A percentile compares a stretch with the other conserved stretches of the same genome.
Evolutionary conservation across 345 rosid genomes (phyloP).

Genomic region (Turnera subulata): DNA sequence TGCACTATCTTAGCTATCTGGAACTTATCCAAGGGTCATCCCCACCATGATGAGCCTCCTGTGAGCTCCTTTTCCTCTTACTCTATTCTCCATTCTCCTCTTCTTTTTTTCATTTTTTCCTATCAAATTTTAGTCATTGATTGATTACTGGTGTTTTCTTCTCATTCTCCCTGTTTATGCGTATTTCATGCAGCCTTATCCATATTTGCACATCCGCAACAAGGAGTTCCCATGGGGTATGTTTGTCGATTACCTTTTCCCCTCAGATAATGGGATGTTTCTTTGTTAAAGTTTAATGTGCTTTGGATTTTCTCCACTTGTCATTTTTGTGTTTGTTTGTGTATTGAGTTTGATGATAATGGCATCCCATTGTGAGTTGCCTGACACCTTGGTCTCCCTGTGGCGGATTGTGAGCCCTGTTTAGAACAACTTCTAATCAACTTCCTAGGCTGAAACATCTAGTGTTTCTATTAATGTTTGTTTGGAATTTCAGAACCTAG

Average conservation of each 20-base stretch:
- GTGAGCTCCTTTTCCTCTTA: constrained; percentile 39
- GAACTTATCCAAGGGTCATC: constrained; percentile 82
- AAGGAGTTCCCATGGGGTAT: constrained; percentile 99
- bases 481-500: no score
- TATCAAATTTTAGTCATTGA: not conserved
- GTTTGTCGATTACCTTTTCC: not conserved
- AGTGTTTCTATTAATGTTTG: no score
- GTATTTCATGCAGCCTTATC: constrained; percentile 64
- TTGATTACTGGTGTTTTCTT: not conserved
- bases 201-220: constrained; percentile 90
- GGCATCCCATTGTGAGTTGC: not conserved
- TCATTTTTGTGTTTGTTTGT: constrained; percentile 1
- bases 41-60: constrained; percentile 77
- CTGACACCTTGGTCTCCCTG: not conserved
- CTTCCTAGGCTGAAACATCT: no score
- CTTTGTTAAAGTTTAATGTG: not conserved
- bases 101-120: not conserved
- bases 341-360: not conserved
- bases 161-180: constrained; percentile 2
- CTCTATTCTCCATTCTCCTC: not conserved
- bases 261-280: no score
- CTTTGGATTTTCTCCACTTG: not conserved
- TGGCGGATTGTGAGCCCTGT: no score
- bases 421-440: no score
- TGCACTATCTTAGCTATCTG: constrained; percentile 55